These are phyloP conservation scores for Parascedosporium putredinis DNA, from an alignment of 2,329 filamentous ascomycete species.

Conservation along the genomic window DNA sequence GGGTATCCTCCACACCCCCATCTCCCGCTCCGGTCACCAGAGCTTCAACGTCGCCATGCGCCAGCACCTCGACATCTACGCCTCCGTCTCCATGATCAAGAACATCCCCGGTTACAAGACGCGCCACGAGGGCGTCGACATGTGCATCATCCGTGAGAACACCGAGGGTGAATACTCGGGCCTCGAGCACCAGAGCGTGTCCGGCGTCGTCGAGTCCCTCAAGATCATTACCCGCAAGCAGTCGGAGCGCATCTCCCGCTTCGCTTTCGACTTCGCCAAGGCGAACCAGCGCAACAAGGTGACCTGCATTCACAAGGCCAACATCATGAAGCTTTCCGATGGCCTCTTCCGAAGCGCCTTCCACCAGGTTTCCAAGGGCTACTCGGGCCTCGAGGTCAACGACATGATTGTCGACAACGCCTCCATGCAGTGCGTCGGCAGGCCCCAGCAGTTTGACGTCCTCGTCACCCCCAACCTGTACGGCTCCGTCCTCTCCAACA, in stretches of 20 bases:
- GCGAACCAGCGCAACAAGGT: slow-evolving; percentile 99
- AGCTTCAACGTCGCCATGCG: slow-evolving; percentile 99
- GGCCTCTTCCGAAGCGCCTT: slow-evolving; percentile 98
- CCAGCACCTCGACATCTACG: slow-evolving; percentile 99
- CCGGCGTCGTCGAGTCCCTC: slow-evolving; percentile 93
- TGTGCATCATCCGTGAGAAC: slow-evolving; percentile 99
- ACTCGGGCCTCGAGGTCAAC: slow-evolving; percentile 88
- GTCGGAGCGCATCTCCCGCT: slow-evolving; percentile 98
- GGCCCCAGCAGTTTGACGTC: slow-evolving; percentile 96
- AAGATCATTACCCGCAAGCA: slow-evolving; percentile 99
- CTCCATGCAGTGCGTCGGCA: slow-evolving; percentile 96
- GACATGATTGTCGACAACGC: slow-evolving; percentile 99
- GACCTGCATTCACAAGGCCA: slow-evolving; percentile 99
- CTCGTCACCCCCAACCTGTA: slow-evolving; percentile 99
- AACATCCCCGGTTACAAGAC: slow-evolving; percentile 99
- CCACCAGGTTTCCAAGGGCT: slow-evolving; percentile 86
- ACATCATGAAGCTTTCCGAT: slow-evolving; percentile 99
- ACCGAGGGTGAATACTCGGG: slow-evolving; percentile 99
- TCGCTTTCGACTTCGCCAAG: slow-evolving; percentile 93
- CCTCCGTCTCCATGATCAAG: slow-evolving; percentile 95
- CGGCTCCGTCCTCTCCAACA: slow-evolving; percentile 97
- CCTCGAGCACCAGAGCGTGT: slow-evolving; percentile 95
- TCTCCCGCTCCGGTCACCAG: slow-evolving; percentile 93
- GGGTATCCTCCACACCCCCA: slow-evolving; percentile 95
- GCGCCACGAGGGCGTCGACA: slow-evolving; percentile 91